Evolutionary conservation across 2,329 filamentous ascomycete species (phyloP).

Genomic region (Neophaeococcomyces mojaviensis): DNA sequence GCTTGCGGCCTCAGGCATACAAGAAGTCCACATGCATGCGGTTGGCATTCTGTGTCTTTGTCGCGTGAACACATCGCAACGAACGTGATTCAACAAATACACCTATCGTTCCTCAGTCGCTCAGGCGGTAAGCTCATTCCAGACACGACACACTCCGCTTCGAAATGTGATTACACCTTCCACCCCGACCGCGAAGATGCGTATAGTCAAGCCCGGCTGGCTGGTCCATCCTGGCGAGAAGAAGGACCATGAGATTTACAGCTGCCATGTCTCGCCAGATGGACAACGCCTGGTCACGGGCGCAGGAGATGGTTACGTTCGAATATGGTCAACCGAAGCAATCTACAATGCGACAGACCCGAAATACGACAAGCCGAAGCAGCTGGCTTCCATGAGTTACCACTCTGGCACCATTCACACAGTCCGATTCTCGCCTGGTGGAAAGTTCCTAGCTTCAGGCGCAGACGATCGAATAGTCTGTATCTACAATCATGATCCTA

Average conservation of each 20-base stretch:
- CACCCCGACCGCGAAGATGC: constrained; percentile 1
- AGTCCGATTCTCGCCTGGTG: constrained; percentile 91
- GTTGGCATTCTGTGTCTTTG: too few species aligned
- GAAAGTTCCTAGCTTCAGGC: constrained; percentile 89
- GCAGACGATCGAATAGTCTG: constrained; percentile 99
- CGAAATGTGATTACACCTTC: neutral
- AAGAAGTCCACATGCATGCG: too few species aligned
- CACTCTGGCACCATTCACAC: constrained; percentile 96
- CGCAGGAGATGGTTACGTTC: constrained; percentile 93
- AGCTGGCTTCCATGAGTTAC: constrained; percentile 96
- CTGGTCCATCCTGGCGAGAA: constrained; percentile 58
- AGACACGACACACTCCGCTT: neutral
- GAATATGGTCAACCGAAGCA: constrained; percentile 94
- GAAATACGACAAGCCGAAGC: constrained; percentile 70
- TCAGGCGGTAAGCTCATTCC: too few species aligned
- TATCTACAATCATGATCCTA: constrained; percentile 84
- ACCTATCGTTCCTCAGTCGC: too few species aligned
- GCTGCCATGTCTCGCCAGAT: constrained; percentile 93
- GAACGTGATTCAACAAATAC: too few species aligned
- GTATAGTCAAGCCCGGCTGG: constrained; percentile 9
- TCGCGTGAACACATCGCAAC: too few species aligned
- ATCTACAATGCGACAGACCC: constrained; percentile 73
- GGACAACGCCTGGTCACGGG: constrained; percentile 86
- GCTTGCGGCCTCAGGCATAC: too few species aligned
- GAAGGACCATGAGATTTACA: constrained; percentile 98